Evolutionary conservation across 257 asterid species (phyloP), one percentile per base, ranked within the genome.

Genomic region (Orobanche coerulescens): DNA sequence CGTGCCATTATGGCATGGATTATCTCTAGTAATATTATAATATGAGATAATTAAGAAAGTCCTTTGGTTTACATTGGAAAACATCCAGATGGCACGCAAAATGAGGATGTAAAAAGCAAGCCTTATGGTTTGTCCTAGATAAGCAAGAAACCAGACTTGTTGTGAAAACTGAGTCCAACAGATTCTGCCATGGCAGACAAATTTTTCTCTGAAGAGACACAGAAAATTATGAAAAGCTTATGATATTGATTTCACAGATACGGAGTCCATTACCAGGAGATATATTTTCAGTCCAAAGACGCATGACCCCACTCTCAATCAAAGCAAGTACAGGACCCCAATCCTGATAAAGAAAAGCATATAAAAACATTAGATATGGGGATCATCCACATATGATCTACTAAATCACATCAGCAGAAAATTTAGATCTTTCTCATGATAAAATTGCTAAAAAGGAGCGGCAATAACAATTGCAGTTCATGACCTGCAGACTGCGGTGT

Each of bases 301-400:
- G 72, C 68, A 73, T 68, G 66, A 88, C 69, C 15, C 89, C 75
- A 54, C 62, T 73, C 82, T 80, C 84, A 37, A 88, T 71, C 58
- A 89, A 82, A 46, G 71, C 15, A 73, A 92, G 91, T 24, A 88
- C 71, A 28, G 83, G 83, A 42, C 57, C 68, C 98, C 96, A 92
- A 68, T 92, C 97, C 98, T 88, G 79, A 47, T 44, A 68, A 70
- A 73, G 71, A 70, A 54, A 69, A 65, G 30, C 18, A 18, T 37
- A 63, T 56, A 52, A 25, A 72, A 53, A 53, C 28, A 54, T 49
- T 37, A 55, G 64, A 62, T 64, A 59, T 51, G 14, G 25, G 57
- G 71, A 61, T 71, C 63, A 56, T 62, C 33, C 8, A 55, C 49
- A 49, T 22, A 61, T 52, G n/a, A 37, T 59, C 25, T 2, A 50